Percentiles rank a stretch among this genome's conserved stretches.
Evolutionary conservation across 352 stramenopile species (phyloP).

Genomic region (Phytophthora pini): DNA sequence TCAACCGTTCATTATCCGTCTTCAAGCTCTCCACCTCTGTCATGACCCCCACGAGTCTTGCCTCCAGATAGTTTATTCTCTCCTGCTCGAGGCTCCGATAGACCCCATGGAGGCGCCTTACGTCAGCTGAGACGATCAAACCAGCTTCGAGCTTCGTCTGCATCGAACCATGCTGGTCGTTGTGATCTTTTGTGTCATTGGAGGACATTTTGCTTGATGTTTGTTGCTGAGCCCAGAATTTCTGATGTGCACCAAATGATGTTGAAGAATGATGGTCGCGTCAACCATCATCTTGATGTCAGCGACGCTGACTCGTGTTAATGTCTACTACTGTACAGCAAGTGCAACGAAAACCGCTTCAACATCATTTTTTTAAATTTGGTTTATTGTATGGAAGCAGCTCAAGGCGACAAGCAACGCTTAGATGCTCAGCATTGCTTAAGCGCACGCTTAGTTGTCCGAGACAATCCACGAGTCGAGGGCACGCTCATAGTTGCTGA

Average conservation of each 20-base stretch:
- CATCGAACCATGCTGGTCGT: background rate
- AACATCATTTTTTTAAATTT: slow-evolving; percentile 32
- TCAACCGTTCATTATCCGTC: slow-evolving; percentile 6
- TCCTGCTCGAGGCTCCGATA: slow-evolving; percentile 8
- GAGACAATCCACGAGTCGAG: slow-evolving; percentile 90
- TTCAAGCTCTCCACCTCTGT: slow-evolving; percentile 6
- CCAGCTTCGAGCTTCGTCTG: background rate
- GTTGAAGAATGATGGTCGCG: too few species aligned
- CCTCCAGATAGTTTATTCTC: slow-evolving; percentile 12
- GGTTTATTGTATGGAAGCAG: slow-evolving; percentile 38
- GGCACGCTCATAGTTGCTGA: slow-evolving; percentile 91
- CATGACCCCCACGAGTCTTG: slow-evolving; percentile 10
- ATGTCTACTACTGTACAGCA: background rate
- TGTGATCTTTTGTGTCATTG: too few species aligned
- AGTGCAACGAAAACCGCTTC: slow-evolving; percentile 12
- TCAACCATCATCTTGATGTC: too few species aligned
- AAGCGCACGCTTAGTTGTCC: slow-evolving; percentile 73
- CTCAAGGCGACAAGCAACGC: slow-evolving; percentile 2
- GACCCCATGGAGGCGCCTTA: background rate
- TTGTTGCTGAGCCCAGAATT: too few species aligned
- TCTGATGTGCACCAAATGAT: too few species aligned
- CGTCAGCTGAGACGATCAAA: background rate
- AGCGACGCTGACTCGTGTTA: too few species aligned
- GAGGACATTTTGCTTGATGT: background rate
- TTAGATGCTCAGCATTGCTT: slow-evolving; percentile 3